Conservation (phyloP, 1,284 basidiomycete species). For the Pterulicium gracile region DNA sequence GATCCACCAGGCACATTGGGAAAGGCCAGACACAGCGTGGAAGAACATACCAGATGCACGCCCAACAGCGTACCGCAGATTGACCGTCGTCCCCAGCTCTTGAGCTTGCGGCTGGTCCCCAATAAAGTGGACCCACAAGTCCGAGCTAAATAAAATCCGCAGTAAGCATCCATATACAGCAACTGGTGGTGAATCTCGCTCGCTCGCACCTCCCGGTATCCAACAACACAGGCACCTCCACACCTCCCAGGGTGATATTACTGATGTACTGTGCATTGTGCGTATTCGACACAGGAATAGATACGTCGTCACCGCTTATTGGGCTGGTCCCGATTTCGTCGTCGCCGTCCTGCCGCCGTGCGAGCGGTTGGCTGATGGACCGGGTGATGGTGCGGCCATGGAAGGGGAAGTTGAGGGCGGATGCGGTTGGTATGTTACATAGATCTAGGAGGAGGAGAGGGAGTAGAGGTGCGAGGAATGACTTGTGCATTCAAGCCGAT, state of each 20-base stretch:
- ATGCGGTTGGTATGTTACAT: background rate
- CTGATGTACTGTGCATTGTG: slow-evolving; percentile 27
- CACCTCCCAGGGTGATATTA: slow-evolving; percentile 25
- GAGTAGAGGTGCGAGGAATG: background rate
- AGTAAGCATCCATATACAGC: background rate
- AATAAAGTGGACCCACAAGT: slow-evolving; percentile 51
- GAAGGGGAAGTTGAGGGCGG: background rate
- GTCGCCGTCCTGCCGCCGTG: background rate
- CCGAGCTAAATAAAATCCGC: slow-evolving; percentile 47
- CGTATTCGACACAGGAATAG: background rate
- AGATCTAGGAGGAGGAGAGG: background rate
- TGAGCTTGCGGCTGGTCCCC: slow-evolving; percentile 33
- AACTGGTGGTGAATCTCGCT: background rate
- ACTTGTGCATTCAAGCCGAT: background rate
- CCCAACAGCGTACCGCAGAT: slow-evolving; percentile 59
- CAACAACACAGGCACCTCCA: slow-evolving; percentile 23
- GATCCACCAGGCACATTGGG: too few species aligned
- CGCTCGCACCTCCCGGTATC: slow-evolving; percentile 21
- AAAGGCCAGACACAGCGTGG: too few species aligned
- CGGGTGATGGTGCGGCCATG: background rate
- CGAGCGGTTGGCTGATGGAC: background rate
- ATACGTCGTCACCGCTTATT: background rate
- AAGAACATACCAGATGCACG: slow-evolving; percentile 39
- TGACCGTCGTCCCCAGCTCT: slow-evolving; percentile 45
- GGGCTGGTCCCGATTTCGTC: background rate